phyloP scores from a whole-genome alignment of 2,329 filamentous ascomycete genomes.

The Didymella sp. region DNA sequence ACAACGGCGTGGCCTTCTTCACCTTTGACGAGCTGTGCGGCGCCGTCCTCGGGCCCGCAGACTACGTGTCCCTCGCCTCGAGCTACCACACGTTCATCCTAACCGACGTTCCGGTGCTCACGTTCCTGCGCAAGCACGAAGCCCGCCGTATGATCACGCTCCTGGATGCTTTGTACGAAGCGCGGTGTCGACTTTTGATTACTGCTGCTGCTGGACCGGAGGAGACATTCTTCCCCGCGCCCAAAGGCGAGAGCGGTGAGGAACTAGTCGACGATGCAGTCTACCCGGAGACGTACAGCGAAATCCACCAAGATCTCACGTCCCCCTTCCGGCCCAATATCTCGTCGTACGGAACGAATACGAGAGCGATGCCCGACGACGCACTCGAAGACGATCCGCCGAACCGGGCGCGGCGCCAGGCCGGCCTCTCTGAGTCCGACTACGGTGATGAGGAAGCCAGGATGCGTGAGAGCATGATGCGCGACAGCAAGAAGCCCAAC shows the following conservation, averaged over 20 bases:
- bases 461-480: neutral
- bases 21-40: constrained; percentile 73
- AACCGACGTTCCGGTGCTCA: constrained; percentile 72
- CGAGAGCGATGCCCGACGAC: constrained; percentile 50
- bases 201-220: constrained; percentile 73
- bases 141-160: constrained; percentile 81
- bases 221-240: constrained; percentile 74
- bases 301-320: constrained; percentile 79
- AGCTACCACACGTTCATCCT: constrained; percentile 81
- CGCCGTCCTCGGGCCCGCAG: constrained; percentile 72
- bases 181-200: constrained; percentile 77
- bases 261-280: constrained; percentile 58
- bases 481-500: constrained; percentile 52
- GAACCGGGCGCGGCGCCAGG: constrained; percentile 46
- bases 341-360: constrained; percentile 63
- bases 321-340: constrained; percentile 82
- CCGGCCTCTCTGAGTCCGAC: neutral
- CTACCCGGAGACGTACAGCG: constrained; percentile 70
- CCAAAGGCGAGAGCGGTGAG: constrained; percentile 13
- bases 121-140: constrained; percentile 76
- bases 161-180: constrained; percentile 78
- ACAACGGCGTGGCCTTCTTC: constrained; percentile 67
- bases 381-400: constrained; percentile 60
- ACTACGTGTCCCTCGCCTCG: constrained; percentile 82
- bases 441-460: constrained; percentile 14